These are phyloP conservation scores for Larix kaempferi DNA, from an alignment of 75 land plant species.

Conservation along the genomic window DNA sequence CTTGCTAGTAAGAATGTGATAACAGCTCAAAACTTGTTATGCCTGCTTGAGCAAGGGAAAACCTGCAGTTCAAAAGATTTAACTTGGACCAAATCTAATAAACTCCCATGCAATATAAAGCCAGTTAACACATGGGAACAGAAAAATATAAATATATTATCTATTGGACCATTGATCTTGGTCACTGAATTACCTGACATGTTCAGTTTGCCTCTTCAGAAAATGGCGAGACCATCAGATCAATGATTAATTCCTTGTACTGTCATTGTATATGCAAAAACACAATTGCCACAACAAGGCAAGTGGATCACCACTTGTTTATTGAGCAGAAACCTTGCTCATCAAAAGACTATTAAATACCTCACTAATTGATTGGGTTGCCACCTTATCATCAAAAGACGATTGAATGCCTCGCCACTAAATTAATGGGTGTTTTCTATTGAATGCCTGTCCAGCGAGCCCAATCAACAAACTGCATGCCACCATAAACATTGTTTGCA, in stretches of 20 bases:
- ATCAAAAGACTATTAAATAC: background rate
- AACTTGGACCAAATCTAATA: background rate
- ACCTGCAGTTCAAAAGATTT: background rate
- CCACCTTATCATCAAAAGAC: too few species aligned
- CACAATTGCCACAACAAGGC: background rate
- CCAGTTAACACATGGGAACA: background rate
- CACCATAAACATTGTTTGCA: constrained; percentile 90
- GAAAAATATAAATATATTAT: background rate
- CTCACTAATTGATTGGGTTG: too few species aligned
- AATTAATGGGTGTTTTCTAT: constrained; percentile 8
- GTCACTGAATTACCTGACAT: too few species aligned
- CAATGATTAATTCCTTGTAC: background rate
- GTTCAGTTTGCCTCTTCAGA: background rate
- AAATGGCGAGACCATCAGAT: background rate
- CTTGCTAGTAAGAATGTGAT: background rate
- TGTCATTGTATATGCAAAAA: background rate
- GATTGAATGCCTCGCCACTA: too few species aligned
- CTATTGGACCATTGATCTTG: background rate
- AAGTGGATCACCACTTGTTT: background rate
- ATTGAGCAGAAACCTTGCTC: background rate
- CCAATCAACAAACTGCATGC: constrained; percentile 98
- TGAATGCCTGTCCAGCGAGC: constrained; percentile 85
- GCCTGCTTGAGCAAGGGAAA: background rate
- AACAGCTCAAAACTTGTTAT: background rate
- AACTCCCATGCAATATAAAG: background rate